These are phyloP conservation scores for Saccharum officinarum DNA, from an alignment of 176 grass and related monocot species.

Conservation along the genomic window DNA sequence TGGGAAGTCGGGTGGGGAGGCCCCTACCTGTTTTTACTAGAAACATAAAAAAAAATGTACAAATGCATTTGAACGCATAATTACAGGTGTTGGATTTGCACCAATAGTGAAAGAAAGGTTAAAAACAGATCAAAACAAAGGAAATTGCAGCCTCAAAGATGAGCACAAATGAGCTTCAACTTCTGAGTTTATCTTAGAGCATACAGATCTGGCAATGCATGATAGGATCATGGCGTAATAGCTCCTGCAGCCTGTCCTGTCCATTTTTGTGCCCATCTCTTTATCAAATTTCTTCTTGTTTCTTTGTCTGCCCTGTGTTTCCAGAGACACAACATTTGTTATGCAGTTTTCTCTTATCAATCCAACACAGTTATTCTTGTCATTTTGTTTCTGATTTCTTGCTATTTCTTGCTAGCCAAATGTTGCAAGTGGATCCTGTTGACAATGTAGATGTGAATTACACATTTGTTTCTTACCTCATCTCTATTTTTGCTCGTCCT, in stretches of 20 bases:
- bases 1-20: neutral
- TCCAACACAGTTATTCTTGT: neutral
- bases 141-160: neutral
- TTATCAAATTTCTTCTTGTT: neutral
- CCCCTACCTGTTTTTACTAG: neutral
- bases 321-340: neutral
- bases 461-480: neutral
- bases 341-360: neutral
- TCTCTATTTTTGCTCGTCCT: neutral
- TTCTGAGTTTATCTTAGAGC: constrained; percentile 4
- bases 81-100: neutral
- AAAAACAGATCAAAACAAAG: neutral
- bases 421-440: constrained; percentile 6
- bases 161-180: neutral
- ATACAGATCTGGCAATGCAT: neutral
- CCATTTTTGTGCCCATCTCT: neutral
- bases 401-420: neutral
- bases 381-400: neutral
- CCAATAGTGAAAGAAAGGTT: neutral
- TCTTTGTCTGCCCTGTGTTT: neutral
- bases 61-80: neutral
- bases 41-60: neutral
- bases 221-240: neutral
- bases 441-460: constrained; percentile 19
- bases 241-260: neutral